These are phyloP conservation scores for Artemisia tridentata DNA, from an alignment of 129 eudicot genomes.

Conservation along the genomic window DNA sequence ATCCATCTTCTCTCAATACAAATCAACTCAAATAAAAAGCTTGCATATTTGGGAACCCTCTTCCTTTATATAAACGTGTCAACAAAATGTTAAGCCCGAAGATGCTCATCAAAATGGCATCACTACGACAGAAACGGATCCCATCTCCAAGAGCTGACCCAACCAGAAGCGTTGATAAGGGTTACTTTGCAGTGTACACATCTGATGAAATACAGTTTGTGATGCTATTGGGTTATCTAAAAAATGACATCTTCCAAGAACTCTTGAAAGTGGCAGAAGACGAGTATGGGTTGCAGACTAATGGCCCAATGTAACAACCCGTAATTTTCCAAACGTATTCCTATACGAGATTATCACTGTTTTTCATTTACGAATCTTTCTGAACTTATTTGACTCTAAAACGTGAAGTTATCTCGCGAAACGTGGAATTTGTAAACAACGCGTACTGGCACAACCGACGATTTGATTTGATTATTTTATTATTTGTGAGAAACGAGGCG, in stretches of 20 bases:
- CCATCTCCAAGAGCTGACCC: slow-evolving; percentile 5
- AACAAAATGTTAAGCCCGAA: slow-evolving; percentile 20
- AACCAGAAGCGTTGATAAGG: slow-evolving; percentile 28
- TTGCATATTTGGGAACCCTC: background rate
- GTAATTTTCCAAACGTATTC: no score
- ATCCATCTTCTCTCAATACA: slow-evolving; percentile 1
- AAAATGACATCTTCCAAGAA: slow-evolving; percentile 38
- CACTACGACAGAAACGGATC: slow-evolving; percentile 14
- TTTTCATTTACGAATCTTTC: no score
- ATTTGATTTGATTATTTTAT: no score
- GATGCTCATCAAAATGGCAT: slow-evolving; percentile 22
- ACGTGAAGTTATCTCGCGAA: no score
- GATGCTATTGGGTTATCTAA: slow-evolving; percentile 31
- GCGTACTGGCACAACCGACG: no score
- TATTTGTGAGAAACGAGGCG: no score
- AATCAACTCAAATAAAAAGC: slow-evolving; percentile 1
- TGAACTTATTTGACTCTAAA: no score
- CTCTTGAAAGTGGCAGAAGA: slow-evolving; percentile 46
- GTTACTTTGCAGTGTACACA: slow-evolving; percentile 47
- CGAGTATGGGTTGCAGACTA: slow-evolving; percentile 41
- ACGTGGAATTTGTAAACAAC: no score
- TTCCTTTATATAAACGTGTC: background rate
- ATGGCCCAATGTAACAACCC: no score
- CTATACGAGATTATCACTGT: no score
- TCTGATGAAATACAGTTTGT: slow-evolving; percentile 34